Conservation (phyloP, 768 basidiomycete species). For the Boletales sp. region DNA sequence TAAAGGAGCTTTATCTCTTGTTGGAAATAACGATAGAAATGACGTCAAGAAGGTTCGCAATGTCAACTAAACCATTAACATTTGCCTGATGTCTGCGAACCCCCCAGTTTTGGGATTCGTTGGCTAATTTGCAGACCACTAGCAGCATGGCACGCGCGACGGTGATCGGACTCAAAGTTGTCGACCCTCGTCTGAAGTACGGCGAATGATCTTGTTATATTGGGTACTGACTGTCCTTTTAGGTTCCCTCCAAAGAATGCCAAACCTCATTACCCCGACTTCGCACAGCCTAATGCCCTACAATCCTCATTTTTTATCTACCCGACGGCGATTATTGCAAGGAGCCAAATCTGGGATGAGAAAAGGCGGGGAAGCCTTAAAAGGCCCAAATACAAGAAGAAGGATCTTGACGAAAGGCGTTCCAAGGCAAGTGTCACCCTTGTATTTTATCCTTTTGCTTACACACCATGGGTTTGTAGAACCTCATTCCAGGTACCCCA, state of each 20-base stretch:
- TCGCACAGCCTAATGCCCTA: constrained; percentile 22
- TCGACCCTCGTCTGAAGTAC: constrained; percentile 86
- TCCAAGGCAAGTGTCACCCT: constrained; percentile 49
- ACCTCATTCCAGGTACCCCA: constrained; percentile 71
- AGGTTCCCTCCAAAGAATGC: constrained; percentile 87
- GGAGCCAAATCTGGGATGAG: constrained; percentile 70
- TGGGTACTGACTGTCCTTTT: not conserved
- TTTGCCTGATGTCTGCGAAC: not conserved
- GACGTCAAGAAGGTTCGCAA: constrained; percentile 57
- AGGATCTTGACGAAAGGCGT: constrained; percentile 81
- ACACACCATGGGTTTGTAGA: constrained; percentile 39
- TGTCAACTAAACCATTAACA: not conserved
- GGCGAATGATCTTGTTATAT: constrained; percentile 14
- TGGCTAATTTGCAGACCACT: constrained; percentile 60
- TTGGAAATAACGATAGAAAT: constrained; percentile 42
- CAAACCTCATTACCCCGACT: constrained; percentile 35
- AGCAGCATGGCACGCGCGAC: constrained; percentile 69
- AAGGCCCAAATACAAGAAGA: constrained; percentile 72
- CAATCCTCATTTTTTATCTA: constrained; percentile 34
- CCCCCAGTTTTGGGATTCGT: constrained; percentile 48
- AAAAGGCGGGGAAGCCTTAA: constrained; percentile 49
- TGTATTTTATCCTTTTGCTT: not conserved
- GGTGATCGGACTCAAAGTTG: constrained; percentile 72
- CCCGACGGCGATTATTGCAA: constrained; percentile 58
- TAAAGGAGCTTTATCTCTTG: constrained; percentile 56